Conservation (phyloP, 768 basidiomycete species). For the Boletus vermiculosoides region DNA sequence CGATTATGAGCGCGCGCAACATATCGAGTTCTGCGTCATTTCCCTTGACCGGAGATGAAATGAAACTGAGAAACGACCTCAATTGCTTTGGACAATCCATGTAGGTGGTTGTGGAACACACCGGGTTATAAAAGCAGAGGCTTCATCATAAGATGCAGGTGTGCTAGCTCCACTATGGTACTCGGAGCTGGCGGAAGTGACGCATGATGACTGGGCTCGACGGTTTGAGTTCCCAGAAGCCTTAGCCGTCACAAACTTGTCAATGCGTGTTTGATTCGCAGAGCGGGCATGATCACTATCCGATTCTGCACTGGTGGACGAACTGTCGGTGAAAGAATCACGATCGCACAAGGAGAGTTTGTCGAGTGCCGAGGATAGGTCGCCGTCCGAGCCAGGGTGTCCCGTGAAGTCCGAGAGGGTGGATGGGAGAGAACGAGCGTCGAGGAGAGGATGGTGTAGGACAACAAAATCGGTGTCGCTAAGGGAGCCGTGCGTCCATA, state of each 20-base stretch:
- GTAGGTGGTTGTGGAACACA: slow-evolving; percentile 3
- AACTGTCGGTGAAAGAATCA: slow-evolving; percentile 2
- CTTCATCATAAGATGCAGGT: slow-evolving; percentile 25
- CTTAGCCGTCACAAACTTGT: neutral
- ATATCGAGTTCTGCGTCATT: slow-evolving; percentile 46
- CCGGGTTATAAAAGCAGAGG: slow-evolving; percentile 29
- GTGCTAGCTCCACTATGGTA: slow-evolving; percentile 11
- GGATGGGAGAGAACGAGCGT: slow-evolving; percentile 14
- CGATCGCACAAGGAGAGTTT: slow-evolving; percentile 17
- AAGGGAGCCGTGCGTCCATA: slow-evolving; percentile 13
- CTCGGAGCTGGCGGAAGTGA: slow-evolving; percentile 7
- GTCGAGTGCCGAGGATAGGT: slow-evolving; percentile 15
- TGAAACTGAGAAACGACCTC: slow-evolving; percentile 14
- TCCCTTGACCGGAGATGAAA: slow-evolving; percentile 20
- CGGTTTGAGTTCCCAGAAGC: slow-evolving; percentile 1
- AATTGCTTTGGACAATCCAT: neutral
- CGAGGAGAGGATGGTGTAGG: slow-evolving; percentile 18
- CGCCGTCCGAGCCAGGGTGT: slow-evolving; percentile 9
- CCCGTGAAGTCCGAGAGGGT: slow-evolving; percentile 8
- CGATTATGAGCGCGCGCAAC: slow-evolving; percentile 72
- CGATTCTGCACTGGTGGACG: slow-evolving; percentile 9
- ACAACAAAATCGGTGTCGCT: slow-evolving; percentile 27
- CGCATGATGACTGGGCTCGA: neutral
- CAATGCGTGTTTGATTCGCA: neutral
- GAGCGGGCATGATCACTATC: neutral